Base-by-base conservation (phyloP, 1,284 basidiomycete genomes). In the Ustilago xerochloae region DNA sequence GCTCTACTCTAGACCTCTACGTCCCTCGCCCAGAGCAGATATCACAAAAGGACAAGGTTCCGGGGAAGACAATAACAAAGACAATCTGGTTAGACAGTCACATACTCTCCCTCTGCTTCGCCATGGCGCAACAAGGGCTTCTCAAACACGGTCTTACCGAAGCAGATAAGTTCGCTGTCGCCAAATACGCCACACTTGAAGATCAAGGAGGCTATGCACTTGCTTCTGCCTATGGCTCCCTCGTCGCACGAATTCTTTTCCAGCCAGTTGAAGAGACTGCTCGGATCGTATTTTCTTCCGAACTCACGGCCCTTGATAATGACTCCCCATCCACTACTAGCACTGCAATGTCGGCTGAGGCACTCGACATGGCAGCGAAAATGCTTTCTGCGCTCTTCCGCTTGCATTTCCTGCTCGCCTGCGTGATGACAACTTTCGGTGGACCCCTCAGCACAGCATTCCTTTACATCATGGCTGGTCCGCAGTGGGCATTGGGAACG, bases 71-170 rank as follows among this genome's bases (percentile, higher is more conserved):
- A 6, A 30, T 41, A 35, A 32, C 28, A 8, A 20, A 30, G 9
- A 35, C 41, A 16, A 26, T 35, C 3, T 71, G 63, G 64, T 30
- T 78, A n/a, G 68, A 78, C 43, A 22, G 46, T 1, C 20, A 45
- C 4, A 69, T 59, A 0, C 39, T 74, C 43, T 60, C 56, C 28
- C 87, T 95, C 2, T 90, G 91, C 0, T 84, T 88, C 56, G 92
- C 91, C 0, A 93, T 98, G 89, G 93, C 91, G 5, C 88, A 87
- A 6, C 94, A 97, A 84, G 93, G 92, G 2, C 77, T 97, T 3
- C 87, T 98, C 77, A 99, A 99, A 84, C 95, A 99, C 82, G 88
- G 96, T 70, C 87, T 99, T 29, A 98, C 95, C 0, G 97, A 99
- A 83, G 94, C 93, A 10, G 97, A 99, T 85, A 94, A 97, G 78